Evolutionary conservation across 2,329 filamentous ascomycete species (phyloP).

Genomic region (Geosmithia flava): DNA sequence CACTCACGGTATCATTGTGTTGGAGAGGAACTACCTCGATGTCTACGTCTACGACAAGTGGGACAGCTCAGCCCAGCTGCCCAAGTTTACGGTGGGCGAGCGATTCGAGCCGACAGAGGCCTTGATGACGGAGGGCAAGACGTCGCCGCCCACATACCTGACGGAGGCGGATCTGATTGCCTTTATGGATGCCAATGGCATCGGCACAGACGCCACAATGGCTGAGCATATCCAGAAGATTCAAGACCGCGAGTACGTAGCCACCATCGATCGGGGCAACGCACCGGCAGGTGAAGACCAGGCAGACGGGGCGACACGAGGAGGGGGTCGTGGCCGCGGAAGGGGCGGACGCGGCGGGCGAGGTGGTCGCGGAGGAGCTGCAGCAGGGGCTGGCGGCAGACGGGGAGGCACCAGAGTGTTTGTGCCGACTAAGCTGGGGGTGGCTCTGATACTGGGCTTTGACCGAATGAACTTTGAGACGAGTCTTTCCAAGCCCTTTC

Average conservation of each 20-base stretch:
- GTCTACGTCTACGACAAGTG: slow-evolving; percentile 96
- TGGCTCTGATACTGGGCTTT: slow-evolving; percentile 88
- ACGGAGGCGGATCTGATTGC: slow-evolving; percentile 93
- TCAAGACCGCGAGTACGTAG: slow-evolving; percentile 78
- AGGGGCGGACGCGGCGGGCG: slow-evolving; percentile 19
- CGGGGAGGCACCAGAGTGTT: slow-evolving; percentile 62
- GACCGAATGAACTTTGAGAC: slow-evolving; percentile 89
- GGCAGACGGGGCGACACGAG: slow-evolving; percentile 17
- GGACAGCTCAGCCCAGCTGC: slow-evolving; percentile 76
- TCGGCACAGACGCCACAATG: slow-evolving; percentile 98
- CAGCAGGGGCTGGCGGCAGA: slow-evolving; percentile 26
- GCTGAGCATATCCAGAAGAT: slow-evolving; percentile 97
- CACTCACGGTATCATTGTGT: slow-evolving; percentile 70
- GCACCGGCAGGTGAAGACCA: slow-evolving; percentile 16
- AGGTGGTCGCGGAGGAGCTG: slow-evolving; percentile 25
- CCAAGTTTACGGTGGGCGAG: slow-evolving; percentile 68
- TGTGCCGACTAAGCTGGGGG: slow-evolving; percentile 80
- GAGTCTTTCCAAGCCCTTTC: slow-evolving; percentile 87
- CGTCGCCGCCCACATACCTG: slow-evolving; percentile 69
- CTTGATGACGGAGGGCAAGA: slow-evolving; percentile 84
- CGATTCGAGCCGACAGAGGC: slow-evolving; percentile 80
- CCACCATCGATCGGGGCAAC: slow-evolving; percentile 37
- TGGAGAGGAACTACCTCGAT: slow-evolving; percentile 86
- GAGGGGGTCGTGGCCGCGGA: slow-evolving; percentile 30
- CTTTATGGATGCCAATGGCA: slow-evolving; percentile 97